Conservation (phyloP, 129 eudicot genomes). For the Mikania micrantha region DNA sequence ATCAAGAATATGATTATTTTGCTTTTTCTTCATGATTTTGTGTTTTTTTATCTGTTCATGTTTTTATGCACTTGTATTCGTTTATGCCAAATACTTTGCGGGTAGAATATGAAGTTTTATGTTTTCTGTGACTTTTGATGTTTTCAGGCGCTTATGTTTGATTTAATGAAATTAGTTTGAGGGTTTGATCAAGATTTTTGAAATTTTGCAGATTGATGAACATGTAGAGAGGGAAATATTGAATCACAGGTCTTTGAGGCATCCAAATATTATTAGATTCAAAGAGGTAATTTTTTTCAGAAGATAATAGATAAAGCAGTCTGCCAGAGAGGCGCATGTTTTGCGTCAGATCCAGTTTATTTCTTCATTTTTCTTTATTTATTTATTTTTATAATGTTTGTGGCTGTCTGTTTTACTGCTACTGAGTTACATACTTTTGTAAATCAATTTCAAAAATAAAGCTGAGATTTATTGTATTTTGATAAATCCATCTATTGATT, state of each 20-base stretch:
- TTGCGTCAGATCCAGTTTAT: background rate
- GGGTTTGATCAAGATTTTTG: constrained; percentile 5
- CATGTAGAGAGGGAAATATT: constrained; percentile 78
- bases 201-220: constrained; percentile 67
- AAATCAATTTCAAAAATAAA: background rate
- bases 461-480: background rate
- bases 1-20: background rate
- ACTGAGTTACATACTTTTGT: background rate
- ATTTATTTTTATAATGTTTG: background rate
- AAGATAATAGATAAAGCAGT: background rate
- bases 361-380: background rate
- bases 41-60: background rate
- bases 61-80: background rate
- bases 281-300: constrained; percentile 54
- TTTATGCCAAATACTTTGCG: background rate
- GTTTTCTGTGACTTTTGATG: background rate
- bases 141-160: constrained; percentile 4
- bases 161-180: background rate
- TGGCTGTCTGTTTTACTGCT: background rate
- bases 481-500: background rate
- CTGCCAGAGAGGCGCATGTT: background rate
- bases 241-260: constrained; percentile 76
- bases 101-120: background rate
- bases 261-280: constrained; percentile 74
- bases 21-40: background rate